A percentile compares a stretch with the other conserved stretches of the same genome.
Evolutionary conservation across 441 rosid genomes (phyloP).

Genomic region (Populus trichocarpa): DNA sequence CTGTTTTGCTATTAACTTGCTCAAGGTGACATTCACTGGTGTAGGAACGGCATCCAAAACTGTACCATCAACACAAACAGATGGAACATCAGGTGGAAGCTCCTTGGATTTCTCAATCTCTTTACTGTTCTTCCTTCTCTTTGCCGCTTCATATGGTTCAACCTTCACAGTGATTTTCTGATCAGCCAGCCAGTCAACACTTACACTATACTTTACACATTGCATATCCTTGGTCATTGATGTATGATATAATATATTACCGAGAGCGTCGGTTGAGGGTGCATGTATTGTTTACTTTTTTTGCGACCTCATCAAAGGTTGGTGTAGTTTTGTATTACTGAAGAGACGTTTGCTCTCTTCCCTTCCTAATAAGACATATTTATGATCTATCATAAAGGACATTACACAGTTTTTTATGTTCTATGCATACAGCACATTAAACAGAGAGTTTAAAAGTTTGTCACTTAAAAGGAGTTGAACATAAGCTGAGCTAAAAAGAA

Average conservation of each 20-base stretch:
- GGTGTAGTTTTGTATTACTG: slow-evolving; percentile 35
- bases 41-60: slow-evolving; percentile 65
- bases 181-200: not conserved
- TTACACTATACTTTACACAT: not conserved
- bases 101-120: slow-evolving; percentile 48
- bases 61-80: slow-evolving; percentile 54
- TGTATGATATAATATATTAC: slow-evolving; percentile 19
- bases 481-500: not conserved
- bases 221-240: not conserved
- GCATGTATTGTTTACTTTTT: slow-evolving; percentile 25
- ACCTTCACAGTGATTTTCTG: slow-evolving; percentile 35
- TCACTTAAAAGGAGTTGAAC: not conserved
- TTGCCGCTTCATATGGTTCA: slow-evolving; percentile 49
- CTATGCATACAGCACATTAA: not conserved
- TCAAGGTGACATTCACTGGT: not conserved
- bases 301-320: slow-evolving; percentile 8
- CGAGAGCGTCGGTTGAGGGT: slow-evolving; percentile 15
- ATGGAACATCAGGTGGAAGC: slow-evolving; percentile 61
- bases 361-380: slow-evolving; percentile 31
- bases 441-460: not conserved
- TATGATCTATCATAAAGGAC: not conserved
- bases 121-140: slow-evolving; percentile 42
- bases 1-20: not conserved
- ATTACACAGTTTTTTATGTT: not conserved
- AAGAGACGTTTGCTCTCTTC: slow-evolving; percentile 44